phyloP scores from a whole-genome alignment of 2,329 filamentous ascomycete species.

The Aspergillus sp. region DNA sequence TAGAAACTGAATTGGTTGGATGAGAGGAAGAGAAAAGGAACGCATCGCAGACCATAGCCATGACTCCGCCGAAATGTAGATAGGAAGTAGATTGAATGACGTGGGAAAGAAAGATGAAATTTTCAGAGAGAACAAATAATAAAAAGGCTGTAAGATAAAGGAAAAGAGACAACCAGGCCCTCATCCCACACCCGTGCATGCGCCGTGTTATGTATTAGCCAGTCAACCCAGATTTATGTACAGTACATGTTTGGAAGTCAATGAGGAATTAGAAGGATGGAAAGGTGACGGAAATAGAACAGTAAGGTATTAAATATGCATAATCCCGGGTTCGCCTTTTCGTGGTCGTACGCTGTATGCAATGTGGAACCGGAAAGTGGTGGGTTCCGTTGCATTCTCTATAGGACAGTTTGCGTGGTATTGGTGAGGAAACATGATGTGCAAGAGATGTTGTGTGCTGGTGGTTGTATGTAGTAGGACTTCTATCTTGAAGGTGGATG shows the following conservation, averaged over 20 bases:
- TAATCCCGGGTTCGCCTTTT: not conserved
- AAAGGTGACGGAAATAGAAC: not conserved
- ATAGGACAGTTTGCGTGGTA: not conserved
- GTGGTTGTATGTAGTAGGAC: not conserved
- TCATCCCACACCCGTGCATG: constrained; percentile 5
- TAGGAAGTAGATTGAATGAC: constrained; percentile 1
- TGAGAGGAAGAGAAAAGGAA: not conserved
- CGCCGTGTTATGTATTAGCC: constrained; percentile 12
- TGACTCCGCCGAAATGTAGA: constrained; percentile 11
- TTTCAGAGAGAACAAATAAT: not conserved
- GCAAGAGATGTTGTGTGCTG: not conserved
- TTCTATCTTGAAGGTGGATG: not conserved
- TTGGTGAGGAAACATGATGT: not conserved
- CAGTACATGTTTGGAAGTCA: constrained; percentile 2
- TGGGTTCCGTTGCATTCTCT: not conserved
- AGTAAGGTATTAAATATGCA: not conserved
- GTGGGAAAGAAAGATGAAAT: not conserved
- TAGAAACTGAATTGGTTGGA: not conserved
- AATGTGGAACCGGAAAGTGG: not conserved
- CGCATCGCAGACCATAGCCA: not conserved
- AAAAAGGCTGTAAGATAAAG: not conserved
- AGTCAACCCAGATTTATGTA: constrained; percentile 13
- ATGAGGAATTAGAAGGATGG: not conserved
- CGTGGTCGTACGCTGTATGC: not conserved
- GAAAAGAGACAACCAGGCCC: not conserved